Evolutionary conservation across 2,329 filamentous ascomycete genomes (phyloP).

Genomic region (Pseudocercospora fijiensis): DNA sequence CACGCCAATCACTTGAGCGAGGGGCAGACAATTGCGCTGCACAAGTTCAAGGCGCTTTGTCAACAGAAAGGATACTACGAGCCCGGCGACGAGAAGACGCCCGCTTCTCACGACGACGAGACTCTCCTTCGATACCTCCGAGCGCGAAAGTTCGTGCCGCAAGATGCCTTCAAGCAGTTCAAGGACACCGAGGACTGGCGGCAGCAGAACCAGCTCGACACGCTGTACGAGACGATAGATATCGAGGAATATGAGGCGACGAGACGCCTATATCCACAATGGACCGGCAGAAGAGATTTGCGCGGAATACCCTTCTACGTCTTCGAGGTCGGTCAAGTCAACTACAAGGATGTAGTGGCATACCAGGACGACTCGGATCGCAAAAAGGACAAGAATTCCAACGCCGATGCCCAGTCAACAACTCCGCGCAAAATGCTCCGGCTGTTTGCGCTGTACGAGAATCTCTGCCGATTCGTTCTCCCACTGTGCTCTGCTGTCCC

Average conservation of each 20-base stretch:
- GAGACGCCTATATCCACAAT: conserved; percentile 83
- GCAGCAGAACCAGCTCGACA: conserved; percentile 71
- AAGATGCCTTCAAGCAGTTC: conserved; percentile 80
- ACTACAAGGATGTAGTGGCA: conserved; percentile 73
- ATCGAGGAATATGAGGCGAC: conserved; percentile 79
- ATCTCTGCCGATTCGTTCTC: conserved; percentile 81
- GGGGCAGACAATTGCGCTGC: conserved; percentile 66
- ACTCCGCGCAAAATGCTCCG: conserved; percentile 75
- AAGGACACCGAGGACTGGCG: conserved; percentile 87
- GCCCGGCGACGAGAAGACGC: conserved; percentile 38
- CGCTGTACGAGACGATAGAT: conserved; percentile 83
- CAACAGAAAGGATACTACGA: conserved; percentile 64
- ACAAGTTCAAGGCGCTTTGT: conserved; percentile 69
- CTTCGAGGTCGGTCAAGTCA: conserved; percentile 80
- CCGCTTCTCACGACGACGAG: conserved; percentile 69
- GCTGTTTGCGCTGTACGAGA: conserved; percentile 91
- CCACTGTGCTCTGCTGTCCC: conserved; percentile 76
- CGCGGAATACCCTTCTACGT: conserved; percentile 91
- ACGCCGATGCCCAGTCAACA: conserved; percentile 56
- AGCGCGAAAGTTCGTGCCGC: conserved; percentile 74
- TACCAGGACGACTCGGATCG: conserved; percentile 69
- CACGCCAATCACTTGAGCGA: conserved; percentile 75
- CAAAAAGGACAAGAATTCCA: conserved; percentile 44
- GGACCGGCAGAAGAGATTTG: conserved; percentile 85
- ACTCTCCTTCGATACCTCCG: conserved; percentile 80